Evolutionary conservation across 768 basidiomycete species (phyloP).

Genomic region (Tulasnella sp.): DNA sequence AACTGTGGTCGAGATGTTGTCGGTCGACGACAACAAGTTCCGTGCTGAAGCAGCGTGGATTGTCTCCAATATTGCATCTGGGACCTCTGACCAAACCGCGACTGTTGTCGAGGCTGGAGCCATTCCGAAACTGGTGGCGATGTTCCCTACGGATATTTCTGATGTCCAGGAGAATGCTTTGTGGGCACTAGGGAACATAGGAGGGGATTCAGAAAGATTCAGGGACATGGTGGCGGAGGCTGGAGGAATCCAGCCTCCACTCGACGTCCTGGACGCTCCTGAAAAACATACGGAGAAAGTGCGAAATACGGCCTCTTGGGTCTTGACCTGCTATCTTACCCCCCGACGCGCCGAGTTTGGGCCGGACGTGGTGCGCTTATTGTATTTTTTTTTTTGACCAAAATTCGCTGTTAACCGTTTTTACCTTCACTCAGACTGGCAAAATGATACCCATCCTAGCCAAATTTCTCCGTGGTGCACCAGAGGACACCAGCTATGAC

Average conservation of each 20-base stretch:
- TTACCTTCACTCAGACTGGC: neutral
- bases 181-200: neutral
- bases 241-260: neutral
- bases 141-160: neutral
- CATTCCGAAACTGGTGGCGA: neutral
- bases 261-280: neutral
- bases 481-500: neutral
- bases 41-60: neutral
- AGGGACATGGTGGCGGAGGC: neutral
- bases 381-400: no score
- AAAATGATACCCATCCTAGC: neutral
- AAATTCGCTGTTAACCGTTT: neutral
- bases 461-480: neutral
- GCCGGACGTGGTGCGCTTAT: no score
- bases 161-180: neutral
- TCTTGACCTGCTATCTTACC: no score
- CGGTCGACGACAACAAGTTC: neutral
- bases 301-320: no score
- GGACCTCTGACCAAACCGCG: neutral
- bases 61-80: neutral
- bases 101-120: neutral
- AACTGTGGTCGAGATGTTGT: neutral
- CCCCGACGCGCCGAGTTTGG: no score
- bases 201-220: neutral
- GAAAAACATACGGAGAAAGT: neutral